These are phyloP conservation scores for Corinectria fuckeliana DNA, from an alignment of 2,329 filamentous ascomycete genomes.

Conservation along the genomic window DNA sequence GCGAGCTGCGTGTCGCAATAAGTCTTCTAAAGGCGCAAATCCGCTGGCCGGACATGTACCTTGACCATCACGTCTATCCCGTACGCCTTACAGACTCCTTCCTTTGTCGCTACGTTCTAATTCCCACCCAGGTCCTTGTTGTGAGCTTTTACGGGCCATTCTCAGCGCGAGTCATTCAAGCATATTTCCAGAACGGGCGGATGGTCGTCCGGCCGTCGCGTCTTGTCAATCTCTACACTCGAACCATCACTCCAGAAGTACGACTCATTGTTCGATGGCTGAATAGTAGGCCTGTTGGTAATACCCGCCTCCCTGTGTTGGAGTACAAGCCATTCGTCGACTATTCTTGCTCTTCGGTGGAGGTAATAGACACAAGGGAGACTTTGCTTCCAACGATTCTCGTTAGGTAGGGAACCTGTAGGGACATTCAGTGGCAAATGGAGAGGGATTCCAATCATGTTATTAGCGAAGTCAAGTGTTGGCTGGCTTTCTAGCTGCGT, in stretches of 20 bases:
- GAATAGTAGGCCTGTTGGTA: slow-evolving; percentile 15
- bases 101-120: neutral
- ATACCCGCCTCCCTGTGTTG: slow-evolving; percentile 12
- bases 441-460: neutral
- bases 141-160: slow-evolving; percentile 17
- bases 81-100: neutral
- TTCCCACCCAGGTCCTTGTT: slow-evolving; percentile 9
- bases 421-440: neutral
- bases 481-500: neutral
- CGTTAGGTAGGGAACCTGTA: neutral
- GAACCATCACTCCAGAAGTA: neutral
- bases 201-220: slow-evolving; percentile 18
- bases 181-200: slow-evolving; percentile 7
- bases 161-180: slow-evolving; percentile 21
- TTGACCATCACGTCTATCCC: neutral
- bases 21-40: neutral
- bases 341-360: slow-evolving; percentile 43
- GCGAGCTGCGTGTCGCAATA: neutral
- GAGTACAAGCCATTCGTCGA: slow-evolving; percentile 22
- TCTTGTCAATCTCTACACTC: slow-evolving; percentile 14
- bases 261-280: slow-evolving; percentile 16
- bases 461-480: neutral
- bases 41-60: neutral
- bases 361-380: neutral
- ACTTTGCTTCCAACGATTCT: neutral